phyloP scores from a whole-genome alignment of 176 grass and related monocot species.

The Saccharum officinarum region DNA sequence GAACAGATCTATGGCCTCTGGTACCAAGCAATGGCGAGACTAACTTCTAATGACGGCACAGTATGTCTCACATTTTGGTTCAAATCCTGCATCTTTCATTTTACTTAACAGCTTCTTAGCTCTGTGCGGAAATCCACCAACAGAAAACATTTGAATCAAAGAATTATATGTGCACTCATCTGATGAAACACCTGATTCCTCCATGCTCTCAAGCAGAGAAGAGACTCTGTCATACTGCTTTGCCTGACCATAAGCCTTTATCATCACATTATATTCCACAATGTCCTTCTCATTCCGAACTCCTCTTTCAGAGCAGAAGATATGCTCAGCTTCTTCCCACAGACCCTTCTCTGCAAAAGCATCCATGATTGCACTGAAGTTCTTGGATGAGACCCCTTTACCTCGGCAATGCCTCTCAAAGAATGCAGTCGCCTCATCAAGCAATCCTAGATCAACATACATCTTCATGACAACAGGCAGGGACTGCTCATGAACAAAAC shows the following conservation, averaged over 20 bases:
- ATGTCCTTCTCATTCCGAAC: slow-evolving; percentile 37
- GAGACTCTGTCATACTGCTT: slow-evolving; percentile 63
- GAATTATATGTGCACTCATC: slow-evolving; percentile 80
- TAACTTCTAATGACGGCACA: slow-evolving; percentile 58
- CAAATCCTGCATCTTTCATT: slow-evolving; percentile 67
- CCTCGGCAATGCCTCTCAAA: slow-evolving; percentile 59
- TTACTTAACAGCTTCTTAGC: slow-evolving; percentile 52
- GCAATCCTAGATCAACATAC: slow-evolving; percentile 69
- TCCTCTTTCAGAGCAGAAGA: slow-evolving; percentile 48
- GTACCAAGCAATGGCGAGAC: slow-evolving; percentile 45
- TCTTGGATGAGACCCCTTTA: slow-evolving; percentile 56
- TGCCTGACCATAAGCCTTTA: slow-evolving; percentile 71
- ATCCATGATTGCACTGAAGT: slow-evolving; percentile 63
- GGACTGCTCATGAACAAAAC: slow-evolving; percentile 52
- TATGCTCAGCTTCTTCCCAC: slow-evolving; percentile 65
- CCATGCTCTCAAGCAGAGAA: slow-evolving; percentile 61
- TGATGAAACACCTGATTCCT: slow-evolving; percentile 44
- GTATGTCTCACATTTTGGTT: slow-evolving; percentile 62
- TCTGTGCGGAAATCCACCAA: slow-evolving; percentile 50
- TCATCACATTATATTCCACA: slow-evolving; percentile 71
- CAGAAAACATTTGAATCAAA: slow-evolving; percentile 75
- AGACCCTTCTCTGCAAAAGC: slow-evolving; percentile 56
- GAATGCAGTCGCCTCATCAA: slow-evolving; percentile 53
- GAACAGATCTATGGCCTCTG: slow-evolving; percentile 59
- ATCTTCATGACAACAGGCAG: slow-evolving; percentile 69